Conservation (phyloP, 495 filamentous ascomycete species). For the Penicillium malachiteum region DNA sequence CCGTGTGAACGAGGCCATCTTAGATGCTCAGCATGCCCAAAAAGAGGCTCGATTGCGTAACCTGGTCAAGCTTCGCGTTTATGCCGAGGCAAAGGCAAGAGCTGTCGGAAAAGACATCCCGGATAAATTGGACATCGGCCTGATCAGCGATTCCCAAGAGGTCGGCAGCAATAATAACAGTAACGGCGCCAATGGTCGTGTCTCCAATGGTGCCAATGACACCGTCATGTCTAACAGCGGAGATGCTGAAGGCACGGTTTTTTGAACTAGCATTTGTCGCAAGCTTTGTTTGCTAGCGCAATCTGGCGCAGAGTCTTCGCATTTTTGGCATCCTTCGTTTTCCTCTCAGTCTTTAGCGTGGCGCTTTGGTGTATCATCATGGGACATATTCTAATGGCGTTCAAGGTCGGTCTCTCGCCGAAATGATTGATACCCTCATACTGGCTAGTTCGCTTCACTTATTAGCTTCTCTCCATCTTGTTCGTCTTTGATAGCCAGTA, state of each 20-base stretch:
- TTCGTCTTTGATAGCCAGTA: no score
- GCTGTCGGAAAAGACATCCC: conserved; percentile 75
- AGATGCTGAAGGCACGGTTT: conserved; percentile 62
- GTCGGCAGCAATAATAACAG: conserved; percentile 26
- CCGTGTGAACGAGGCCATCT: conserved; percentile 82
- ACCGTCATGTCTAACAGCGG: conserved; percentile 46
- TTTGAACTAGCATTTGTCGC: conserved; percentile 17
- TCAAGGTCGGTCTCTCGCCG: not conserved
- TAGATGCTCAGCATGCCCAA: conserved; percentile 65
- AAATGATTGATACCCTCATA: no score
- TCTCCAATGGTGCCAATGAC: conserved; percentile 35
- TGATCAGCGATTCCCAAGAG: conserved; percentile 47
- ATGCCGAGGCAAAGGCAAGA: conserved; percentile 77
- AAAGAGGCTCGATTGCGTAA: conserved; percentile 77
- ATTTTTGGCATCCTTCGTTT: not conserved
- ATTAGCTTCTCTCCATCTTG: no score
- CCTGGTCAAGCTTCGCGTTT: conserved; percentile 77
- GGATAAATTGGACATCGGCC: conserved; percentile 66
- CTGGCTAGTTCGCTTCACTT: no score
- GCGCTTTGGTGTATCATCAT: conserved; percentile 19
- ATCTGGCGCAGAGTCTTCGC: no score
- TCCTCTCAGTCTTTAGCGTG: conserved; percentile 16
- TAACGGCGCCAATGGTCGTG: conserved; percentile 24
- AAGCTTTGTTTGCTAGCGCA: not conserved
- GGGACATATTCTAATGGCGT: not conserved